phyloP scores from a whole-genome alignment of 2,329 filamentous ascomycete species.

The Aspergillus oerlinghausenensis region DNA sequence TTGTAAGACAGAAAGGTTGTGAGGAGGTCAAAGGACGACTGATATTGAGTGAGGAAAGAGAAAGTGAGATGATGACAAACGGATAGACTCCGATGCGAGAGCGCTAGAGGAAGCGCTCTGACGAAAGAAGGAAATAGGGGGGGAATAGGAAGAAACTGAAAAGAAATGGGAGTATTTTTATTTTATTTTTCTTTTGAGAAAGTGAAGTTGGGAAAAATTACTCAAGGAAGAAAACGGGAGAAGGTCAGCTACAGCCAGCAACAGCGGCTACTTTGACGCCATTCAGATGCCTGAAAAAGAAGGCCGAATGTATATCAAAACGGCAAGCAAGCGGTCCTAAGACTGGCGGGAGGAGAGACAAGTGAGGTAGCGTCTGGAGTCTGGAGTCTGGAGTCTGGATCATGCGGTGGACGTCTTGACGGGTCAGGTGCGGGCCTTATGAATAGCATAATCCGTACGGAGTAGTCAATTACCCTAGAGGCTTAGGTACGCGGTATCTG shows the following conservation, averaged over 20 bases:
- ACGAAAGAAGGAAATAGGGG: neutral
- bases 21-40: neutral
- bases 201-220: neutral
- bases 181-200: neutral
- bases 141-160: neutral
- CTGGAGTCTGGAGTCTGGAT: conserved; percentile 2
- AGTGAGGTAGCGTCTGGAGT: neutral
- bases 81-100: neutral
- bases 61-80: conserved; percentile 1
- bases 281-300: neutral
- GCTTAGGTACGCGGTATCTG: neutral
- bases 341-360: neutral
- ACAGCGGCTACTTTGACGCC: neutral
- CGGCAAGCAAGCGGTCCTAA: neutral
- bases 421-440: conserved; percentile 8
- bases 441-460: neutral
- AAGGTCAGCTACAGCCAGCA: neutral
- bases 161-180: neutral
- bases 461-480: neutral
- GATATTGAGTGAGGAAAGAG: conserved; percentile 1
- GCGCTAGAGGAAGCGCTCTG: neutral
- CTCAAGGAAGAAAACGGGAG: neutral
- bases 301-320: neutral
- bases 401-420: conserved; percentile 6
- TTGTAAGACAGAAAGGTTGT: neutral